phyloP scores from a whole-genome alignment of 1,284 basidiomycete species.

The Sutorius eximius region DNA sequence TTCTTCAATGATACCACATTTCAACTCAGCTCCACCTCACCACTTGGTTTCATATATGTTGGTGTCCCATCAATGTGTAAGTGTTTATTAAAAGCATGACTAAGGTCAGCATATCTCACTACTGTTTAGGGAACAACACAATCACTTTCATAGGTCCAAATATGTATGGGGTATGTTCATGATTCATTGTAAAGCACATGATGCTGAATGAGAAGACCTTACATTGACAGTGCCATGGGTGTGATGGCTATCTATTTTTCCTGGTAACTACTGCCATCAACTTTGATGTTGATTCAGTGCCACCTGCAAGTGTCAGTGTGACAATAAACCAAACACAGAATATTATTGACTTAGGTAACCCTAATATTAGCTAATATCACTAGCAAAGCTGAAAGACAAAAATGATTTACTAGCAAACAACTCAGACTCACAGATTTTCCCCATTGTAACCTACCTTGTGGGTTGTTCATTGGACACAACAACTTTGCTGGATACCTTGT shows the following conservation, averaged over 20 bases:
- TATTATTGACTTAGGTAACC: not conserved
- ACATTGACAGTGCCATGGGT: not conserved
- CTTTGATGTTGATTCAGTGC: not conserved
- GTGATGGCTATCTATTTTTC: not conserved
- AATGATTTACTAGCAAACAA: not conserved
- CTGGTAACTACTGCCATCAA: not conserved
- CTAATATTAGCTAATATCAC: not conserved
- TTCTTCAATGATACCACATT: not conserved
- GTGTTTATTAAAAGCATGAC: not conserved
- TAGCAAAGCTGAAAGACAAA: not conserved
- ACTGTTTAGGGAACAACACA: not conserved
- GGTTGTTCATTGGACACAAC: not conserved
- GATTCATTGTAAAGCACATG: not conserved
- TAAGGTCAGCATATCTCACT: not conserved
- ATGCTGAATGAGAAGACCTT: not conserved
- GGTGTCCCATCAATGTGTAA: not conserved
- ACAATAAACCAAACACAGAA: not conserved
- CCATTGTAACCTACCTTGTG: not conserved
- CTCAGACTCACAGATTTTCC: not conserved
- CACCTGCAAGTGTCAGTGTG: not conserved
- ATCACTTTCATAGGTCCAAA: not conserved
- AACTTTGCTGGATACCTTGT: not conserved
- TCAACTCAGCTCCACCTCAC: not conserved
- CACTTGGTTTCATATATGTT: not conserved
- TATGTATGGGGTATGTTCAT: not conserved